phyloP scores from a whole-genome alignment of 371 early-diverging fungal species.

The Mucor saturninus region DNA sequence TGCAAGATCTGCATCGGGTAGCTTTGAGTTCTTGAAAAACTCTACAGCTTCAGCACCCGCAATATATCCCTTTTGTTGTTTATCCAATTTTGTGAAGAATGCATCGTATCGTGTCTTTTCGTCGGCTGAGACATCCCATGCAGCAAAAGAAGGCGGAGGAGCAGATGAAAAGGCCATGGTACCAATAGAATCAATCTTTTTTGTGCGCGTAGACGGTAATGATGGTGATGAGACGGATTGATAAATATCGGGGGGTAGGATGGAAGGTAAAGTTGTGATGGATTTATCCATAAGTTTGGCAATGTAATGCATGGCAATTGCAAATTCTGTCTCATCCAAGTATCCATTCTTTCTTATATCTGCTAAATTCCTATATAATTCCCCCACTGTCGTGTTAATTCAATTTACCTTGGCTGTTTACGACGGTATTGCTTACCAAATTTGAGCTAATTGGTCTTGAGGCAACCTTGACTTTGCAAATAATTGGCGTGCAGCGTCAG shows the following conservation, averaged over 20 bases:
- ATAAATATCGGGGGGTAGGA: conserved; percentile 21
- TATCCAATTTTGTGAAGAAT: conserved; percentile 78
- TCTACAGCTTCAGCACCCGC: conserved; percentile 75
- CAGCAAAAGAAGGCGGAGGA: conserved; percentile 16
- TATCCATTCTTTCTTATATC: conserved; percentile 65
- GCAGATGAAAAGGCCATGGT: conserved; percentile 40
- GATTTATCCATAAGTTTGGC: conserved; percentile 69
- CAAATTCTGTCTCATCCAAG: conserved; percentile 68
- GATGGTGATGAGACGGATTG: conserved; percentile 14
- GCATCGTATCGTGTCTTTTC: conserved; percentile 73
- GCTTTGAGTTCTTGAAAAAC: conserved; percentile 84
- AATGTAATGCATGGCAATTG: conserved; percentile 78
- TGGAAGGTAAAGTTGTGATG: conserved; percentile 32
- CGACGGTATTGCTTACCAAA: conserved; percentile 26
- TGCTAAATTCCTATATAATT: conserved; percentile 52
- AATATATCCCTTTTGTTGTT: conserved; percentile 28
- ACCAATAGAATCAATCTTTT: conserved; percentile 45
- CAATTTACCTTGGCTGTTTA: no score
- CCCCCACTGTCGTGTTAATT: no score
- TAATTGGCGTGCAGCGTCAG: conserved; percentile 22
- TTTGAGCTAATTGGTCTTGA: conserved; percentile 26
- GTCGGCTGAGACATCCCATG: conserved; percentile 74
- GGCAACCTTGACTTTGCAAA: conserved; percentile 34
- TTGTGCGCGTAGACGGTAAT: conserved; percentile 10
- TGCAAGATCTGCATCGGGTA: conserved; percentile 74